Conservation (phyloP, 2,329 filamentous ascomycete genomes). For the Fusarium sororula region DNA sequence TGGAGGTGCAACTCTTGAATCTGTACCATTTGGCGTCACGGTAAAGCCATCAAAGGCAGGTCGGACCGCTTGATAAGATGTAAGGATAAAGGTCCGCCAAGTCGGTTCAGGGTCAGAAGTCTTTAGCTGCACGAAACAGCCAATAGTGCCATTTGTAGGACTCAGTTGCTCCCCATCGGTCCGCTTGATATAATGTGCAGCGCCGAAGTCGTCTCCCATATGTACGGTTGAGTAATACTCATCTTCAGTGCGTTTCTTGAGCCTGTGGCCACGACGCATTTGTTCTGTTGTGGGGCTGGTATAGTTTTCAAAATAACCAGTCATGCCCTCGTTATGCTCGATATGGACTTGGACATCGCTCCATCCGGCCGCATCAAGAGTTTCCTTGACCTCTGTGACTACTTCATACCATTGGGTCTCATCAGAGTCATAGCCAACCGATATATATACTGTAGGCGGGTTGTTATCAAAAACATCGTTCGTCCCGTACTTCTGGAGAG, state of each 20-base stretch:
- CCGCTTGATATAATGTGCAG: neutral
- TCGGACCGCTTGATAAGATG: neutral
- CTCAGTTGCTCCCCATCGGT: neutral
- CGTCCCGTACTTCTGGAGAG: neutral
- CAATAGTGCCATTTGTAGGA: neutral
- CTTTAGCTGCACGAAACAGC: neutral
- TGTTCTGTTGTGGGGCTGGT: neutral
- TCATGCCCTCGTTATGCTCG: neutral
- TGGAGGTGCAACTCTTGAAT: neutral
- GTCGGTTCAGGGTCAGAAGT: neutral
- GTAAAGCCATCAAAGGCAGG: neutral
- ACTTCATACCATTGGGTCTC: neutral
- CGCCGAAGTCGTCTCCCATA: neutral
- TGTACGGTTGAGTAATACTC: neutral
- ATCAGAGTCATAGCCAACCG: neutral
- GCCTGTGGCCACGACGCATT: neutral
- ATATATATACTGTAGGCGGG: neutral
- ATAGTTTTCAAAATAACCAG: neutral
- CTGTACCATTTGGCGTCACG: neutral
- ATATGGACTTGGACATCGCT: neutral
- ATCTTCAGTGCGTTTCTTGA: neutral
- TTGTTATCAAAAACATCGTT: rapidly evolving
- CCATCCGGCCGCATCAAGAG: neutral
- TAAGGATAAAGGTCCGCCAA: neutral
- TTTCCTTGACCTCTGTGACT: neutral